Evolutionary conservation across 2,329 filamentous ascomycete genomes (phyloP).

Genomic region (Tolypocladium pustulatum): DNA sequence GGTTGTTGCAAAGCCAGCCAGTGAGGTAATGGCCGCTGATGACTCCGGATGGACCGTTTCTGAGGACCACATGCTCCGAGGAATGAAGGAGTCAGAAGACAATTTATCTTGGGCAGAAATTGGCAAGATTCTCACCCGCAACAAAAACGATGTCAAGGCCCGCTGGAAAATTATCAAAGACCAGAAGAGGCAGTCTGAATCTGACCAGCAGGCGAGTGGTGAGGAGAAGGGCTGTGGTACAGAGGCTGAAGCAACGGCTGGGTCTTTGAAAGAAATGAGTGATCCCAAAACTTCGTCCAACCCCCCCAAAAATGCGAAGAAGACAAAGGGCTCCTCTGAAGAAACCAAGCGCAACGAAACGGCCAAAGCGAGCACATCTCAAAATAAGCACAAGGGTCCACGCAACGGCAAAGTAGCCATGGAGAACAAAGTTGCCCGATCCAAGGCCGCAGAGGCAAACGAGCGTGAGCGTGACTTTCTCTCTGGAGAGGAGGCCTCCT

Average conservation of each 20-base stretch:
- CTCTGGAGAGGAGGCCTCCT: slow-evolving; percentile 17
- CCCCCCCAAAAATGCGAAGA: not conserved
- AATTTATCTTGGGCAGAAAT: slow-evolving; percentile 20
- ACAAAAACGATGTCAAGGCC: slow-evolving; percentile 17
- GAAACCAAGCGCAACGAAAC: slow-evolving; percentile 3
- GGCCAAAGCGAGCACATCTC: not conserved
- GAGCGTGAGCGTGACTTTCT: slow-evolving; percentile 4
- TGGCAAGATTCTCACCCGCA: slow-evolving; percentile 12
- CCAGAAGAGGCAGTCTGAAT: slow-evolving; percentile 5
- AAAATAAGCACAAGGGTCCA: slow-evolving; percentile 9
- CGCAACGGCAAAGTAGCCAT: slow-evolving; percentile 9
- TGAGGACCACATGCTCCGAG: slow-evolving; percentile 21
- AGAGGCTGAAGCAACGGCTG: not conserved
- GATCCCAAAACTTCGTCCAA: not conserved
- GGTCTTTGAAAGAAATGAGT: not conserved
- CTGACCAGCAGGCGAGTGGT: not conserved
- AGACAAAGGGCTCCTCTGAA: not conserved
- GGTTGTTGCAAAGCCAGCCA: not conserved
- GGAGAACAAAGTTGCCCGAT: slow-evolving; percentile 10
- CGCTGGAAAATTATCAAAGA: slow-evolving; percentile 22
- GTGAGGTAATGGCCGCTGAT: not conserved
- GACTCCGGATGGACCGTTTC: slow-evolving; percentile 20
- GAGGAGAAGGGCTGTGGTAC: not conserved
- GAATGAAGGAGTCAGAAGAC: slow-evolving; percentile 20
- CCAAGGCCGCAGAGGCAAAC: slow-evolving; percentile 5